Conservation (phyloP, 75 land plant species). For the Isoetes taiwanensis region DNA sequence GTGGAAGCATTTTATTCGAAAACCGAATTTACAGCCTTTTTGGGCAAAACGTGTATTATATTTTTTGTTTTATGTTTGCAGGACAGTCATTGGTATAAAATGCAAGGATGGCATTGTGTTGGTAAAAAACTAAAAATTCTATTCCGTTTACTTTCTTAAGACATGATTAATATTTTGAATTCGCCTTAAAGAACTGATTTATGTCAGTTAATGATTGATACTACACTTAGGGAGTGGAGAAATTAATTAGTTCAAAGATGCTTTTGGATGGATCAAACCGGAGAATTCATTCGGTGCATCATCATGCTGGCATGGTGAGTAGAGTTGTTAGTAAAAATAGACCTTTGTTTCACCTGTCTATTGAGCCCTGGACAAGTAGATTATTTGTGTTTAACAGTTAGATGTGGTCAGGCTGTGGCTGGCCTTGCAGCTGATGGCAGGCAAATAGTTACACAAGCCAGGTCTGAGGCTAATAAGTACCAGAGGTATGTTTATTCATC, state of each 20-base stretch:
- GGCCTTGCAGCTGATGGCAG: conserved; percentile 97
- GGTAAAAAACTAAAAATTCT: conserved; percentile 42
- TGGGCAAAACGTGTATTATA: background rate
- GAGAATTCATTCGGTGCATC: conserved; percentile 86
- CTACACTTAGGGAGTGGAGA: conserved; percentile 72
- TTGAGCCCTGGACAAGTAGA: background rate
- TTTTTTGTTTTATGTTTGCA: conserved; percentile 18
- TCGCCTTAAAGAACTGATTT: conserved; percentile 1
- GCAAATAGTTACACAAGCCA: conserved; percentile 90
- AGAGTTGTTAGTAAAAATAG: background rate
- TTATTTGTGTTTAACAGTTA: background rate
- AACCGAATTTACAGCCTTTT: background rate
- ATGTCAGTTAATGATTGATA: background rate
- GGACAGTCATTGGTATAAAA: conserved; percentile 81
- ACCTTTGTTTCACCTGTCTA: background rate
- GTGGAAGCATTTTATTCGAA: too few relatives aligned
- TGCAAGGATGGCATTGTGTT: conserved; percentile 96
- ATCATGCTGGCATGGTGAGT: conserved; percentile 87
- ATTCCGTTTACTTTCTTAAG: background rate
- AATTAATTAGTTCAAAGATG: conserved; percentile 93
- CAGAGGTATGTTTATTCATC: conserved; percentile 20
- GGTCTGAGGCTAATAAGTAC: conserved; percentile 67
- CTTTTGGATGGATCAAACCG: conserved; percentile 85
- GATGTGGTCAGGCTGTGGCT: conserved; percentile 64
- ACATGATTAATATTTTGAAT: background rate